Percentiles rank a stretch among this genome's conserved stretches.
Evolutionary conservation across 257 asterid species (phyloP).

Genomic region (Petunia axillaris): DNA sequence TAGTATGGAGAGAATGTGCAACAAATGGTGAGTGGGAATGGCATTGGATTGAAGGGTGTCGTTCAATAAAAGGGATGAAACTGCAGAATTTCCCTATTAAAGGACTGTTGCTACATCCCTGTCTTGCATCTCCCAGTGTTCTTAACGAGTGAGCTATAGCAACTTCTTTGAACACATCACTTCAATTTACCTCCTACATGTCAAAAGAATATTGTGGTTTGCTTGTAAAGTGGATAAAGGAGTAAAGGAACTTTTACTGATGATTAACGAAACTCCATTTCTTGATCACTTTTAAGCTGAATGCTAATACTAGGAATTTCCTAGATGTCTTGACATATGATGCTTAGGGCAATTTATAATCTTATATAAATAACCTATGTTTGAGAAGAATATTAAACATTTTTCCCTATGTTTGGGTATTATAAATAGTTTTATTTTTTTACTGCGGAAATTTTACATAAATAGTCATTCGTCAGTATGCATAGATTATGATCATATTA

Average conservation of each 20-base stretch:
- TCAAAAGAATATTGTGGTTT: background rate
- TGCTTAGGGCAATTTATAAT: background rate
- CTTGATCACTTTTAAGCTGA: background rate
- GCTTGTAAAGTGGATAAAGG: background rate
- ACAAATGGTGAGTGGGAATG: constrained; percentile 50
- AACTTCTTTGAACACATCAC: background rate
- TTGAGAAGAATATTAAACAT: background rate
- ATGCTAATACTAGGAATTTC: no score
- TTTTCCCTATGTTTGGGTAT: background rate
- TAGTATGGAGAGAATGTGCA: constrained; percentile 53
- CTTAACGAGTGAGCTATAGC: background rate
- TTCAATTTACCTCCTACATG: background rate
- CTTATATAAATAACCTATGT: background rate
- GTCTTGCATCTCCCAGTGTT: constrained; percentile 41
- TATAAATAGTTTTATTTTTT: background rate
- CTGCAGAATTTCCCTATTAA: constrained; percentile 51
- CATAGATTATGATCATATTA: no score
- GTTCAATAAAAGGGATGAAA: constrained; percentile 34
- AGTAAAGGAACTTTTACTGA: background rate
- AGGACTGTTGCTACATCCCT: constrained; percentile 67
- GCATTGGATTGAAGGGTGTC: constrained; percentile 70
- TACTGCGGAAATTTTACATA: no score
- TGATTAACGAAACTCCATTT: background rate
- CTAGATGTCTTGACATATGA: background rate
- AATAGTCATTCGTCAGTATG: no score